These are phyloP conservation scores for Eimeria brunetti DNA, from an alignment of 169 alveolate species.

Conservation along the genomic window DNA sequence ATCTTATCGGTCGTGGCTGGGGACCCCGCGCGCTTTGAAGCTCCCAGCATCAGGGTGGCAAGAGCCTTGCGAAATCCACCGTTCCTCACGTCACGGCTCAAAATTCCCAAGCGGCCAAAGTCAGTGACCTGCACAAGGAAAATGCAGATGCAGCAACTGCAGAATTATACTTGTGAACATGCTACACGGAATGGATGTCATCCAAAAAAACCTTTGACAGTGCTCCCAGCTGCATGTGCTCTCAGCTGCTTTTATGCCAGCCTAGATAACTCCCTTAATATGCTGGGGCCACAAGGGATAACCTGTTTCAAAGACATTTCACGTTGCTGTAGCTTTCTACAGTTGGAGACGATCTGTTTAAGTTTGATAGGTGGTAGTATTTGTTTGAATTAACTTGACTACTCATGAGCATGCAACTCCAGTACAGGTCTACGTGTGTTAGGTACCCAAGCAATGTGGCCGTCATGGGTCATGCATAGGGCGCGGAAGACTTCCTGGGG, in stretches of 20 bases:
- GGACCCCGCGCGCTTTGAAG: constrained; percentile 37
- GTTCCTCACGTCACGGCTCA: constrained; percentile 58
- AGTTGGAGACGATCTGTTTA: background rate
- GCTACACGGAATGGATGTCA: background rate
- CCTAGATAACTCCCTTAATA: background rate
- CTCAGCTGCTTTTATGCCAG: background rate
- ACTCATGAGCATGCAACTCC: background rate
- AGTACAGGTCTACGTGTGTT: background rate
- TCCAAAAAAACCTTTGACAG: background rate
- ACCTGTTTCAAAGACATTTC: background rate
- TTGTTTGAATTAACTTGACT: background rate
- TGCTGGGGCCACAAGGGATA: background rate
- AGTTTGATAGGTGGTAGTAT: background rate
- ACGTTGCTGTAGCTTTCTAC: background rate
- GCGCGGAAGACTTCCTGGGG: constrained; percentile 82
- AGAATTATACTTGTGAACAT: background rate
- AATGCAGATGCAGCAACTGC: background rate
- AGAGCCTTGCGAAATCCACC: constrained; percentile 68
- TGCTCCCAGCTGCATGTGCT: background rate
- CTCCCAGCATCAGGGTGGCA: constrained; percentile 73
- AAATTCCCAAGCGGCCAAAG: constrained; percentile 77
- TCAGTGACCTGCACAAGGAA: constrained; percentile 74
- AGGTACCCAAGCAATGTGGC: constrained; percentile 82
- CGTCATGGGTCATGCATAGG: constrained; percentile 82
- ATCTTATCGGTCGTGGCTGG: constrained; percentile 32